A percentile compares a stretch with the other conserved stretches of the same genome.
phyloP scores from a whole-genome alignment of 257 asterid genomes.

The Eustoma russellianum region DNA sequence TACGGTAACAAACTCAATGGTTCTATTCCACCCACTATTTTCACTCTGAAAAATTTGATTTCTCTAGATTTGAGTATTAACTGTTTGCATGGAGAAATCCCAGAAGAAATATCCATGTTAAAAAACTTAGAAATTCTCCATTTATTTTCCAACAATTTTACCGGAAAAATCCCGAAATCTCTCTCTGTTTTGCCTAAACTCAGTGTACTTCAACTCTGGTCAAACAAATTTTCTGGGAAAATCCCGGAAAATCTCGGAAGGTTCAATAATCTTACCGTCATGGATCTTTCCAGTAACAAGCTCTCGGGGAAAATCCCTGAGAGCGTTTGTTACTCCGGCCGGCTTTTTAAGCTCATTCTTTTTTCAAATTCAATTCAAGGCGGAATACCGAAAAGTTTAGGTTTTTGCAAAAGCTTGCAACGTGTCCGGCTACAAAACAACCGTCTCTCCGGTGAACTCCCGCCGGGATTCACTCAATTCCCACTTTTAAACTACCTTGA shows the following conservation, averaged over 20 bases:
- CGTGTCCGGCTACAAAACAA: conserved; percentile 67
- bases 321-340: conserved; percentile 39
- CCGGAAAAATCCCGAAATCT: conserved; percentile 59
- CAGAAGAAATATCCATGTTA: conserved; percentile 30
- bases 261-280: conserved; percentile 47
- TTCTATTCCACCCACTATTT: conserved; percentile 43
- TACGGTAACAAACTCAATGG: conserved; percentile 73
- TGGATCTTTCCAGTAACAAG: conserved; percentile 73
- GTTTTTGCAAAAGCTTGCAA: conserved; percentile 52
- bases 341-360: conserved; percentile 60
- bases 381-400: conserved; percentile 39
- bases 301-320: conserved; percentile 64
- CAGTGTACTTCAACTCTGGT: conserved; percentile 76
- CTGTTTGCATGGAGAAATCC: conserved; percentile 52
- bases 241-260: conserved; percentile 58
- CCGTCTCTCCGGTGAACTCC: conserved; percentile 40
- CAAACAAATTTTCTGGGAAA: conserved; percentile 48
- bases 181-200: conserved; percentile 50
- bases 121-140: conserved; percentile 60
- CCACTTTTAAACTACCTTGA: conserved; percentile 70
- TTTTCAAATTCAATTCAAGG: conserved; percentile 69
- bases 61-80: conserved; percentile 85
- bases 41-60: conserved; percentile 33
- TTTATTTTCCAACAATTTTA: conserved; percentile 57
- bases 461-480: conserved; percentile 36